Evolutionary conservation across 805 yeast species (phyloP).

Genomic region (Pichia thaimueangensis): DNA sequence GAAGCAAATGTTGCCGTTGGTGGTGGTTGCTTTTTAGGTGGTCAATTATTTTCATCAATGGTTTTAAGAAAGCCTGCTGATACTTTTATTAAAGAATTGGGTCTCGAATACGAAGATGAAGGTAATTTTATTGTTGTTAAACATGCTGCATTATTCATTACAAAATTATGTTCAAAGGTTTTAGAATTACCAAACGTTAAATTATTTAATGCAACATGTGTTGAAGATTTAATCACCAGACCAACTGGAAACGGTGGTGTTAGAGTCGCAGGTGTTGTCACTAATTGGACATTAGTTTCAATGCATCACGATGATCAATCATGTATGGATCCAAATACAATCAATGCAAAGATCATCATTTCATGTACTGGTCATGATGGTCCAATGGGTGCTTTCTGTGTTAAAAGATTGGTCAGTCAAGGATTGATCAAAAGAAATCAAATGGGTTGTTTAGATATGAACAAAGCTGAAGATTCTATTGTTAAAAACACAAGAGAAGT

Average conservation of each 20-base stretch:
- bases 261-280: constrained; percentile 72
- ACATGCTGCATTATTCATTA: constrained; percentile 64
- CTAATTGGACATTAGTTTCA: constrained; percentile 76
- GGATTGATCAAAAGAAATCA: constrained; percentile 46
- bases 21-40: constrained; percentile 77
- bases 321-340: constrained; percentile 79
- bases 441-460: constrained; percentile 78
- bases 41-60: constrained; percentile 73
- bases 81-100: constrained; percentile 55
- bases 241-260: constrained; percentile 51
- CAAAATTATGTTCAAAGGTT: constrained; percentile 64
- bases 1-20: constrained; percentile 76
- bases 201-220: constrained; percentile 74
- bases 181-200: constrained; percentile 68
- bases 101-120: constrained; percentile 66
- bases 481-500: constrained; percentile 64
- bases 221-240: constrained; percentile 73
- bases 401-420: constrained; percentile 56
- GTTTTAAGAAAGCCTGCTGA: constrained; percentile 77
- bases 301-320: constrained; percentile 71
- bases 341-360: constrained; percentile 56
- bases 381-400: constrained; percentile 75
- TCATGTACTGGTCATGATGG: constrained; percentile 81
- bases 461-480: constrained; percentile 68
- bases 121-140: constrained; percentile 76